phyloP scores from a whole-genome alignment of 805 yeast genomes.

The Metschnikowia proteae region DNA sequence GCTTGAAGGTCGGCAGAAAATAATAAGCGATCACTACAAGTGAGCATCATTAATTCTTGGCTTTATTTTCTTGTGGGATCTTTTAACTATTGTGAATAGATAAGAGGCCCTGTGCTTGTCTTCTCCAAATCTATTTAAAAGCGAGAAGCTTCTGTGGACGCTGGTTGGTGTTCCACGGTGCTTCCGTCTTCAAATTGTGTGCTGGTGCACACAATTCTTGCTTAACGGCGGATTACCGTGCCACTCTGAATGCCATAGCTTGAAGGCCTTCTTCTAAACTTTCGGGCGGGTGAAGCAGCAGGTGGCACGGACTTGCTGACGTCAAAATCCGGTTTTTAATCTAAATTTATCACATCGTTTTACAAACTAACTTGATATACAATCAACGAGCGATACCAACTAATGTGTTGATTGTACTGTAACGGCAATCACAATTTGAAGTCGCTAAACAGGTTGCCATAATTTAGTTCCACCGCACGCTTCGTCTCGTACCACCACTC shows the following conservation, averaged over 20 bases:
- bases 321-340: background rate
- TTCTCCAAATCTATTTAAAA: background rate
- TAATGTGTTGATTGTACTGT: background rate
- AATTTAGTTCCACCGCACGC: conserved; percentile 10
- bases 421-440: conserved; percentile 7
- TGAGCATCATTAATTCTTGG: background rate
- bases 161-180: background rate
- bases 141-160: background rate
- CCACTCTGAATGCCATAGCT: background rate
- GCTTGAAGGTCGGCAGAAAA: conserved; percentile 72
- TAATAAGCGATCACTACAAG: conserved; percentile 14
- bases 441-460: conserved; percentile 4
- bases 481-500: conserved; percentile 57
- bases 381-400: background rate
- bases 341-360: background rate
- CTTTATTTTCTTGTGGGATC: background rate
- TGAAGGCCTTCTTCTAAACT: background rate
- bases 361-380: conserved; percentile 1
- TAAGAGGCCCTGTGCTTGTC: background rate
- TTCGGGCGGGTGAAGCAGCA: background rate
- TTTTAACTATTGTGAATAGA: background rate
- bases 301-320: background rate
- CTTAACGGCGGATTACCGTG: background rate
- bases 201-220: background rate
- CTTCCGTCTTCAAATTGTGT: background rate